A percentile compares a stretch with the other conserved stretches of the same genome.
phyloP scores from a whole-genome alignment of 495 filamentous ascomycete genomes.

The Aspergillus avenaceus region DNA sequence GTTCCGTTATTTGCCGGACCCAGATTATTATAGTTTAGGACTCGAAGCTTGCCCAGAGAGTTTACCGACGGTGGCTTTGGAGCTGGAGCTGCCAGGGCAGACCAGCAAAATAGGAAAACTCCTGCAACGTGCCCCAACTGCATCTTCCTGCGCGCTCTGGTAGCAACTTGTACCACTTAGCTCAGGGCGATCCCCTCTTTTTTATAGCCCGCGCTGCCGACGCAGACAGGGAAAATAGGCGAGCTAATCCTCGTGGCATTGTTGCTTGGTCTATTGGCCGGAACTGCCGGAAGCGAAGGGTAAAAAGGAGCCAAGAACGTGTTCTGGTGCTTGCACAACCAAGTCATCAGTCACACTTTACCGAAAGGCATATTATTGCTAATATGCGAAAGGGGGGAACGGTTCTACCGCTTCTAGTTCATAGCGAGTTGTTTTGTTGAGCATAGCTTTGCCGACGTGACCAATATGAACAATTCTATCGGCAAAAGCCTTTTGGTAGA shows the following conservation, averaged over 20 bases:
- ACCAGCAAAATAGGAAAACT: not conserved
- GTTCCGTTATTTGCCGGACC: conserved; percentile 27
- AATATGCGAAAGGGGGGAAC: no score
- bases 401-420: no score
- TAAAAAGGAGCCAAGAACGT: not conserved
- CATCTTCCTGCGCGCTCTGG: not conserved
- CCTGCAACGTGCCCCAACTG: not conserved
- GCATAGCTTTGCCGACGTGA: not conserved
- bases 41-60: conserved; percentile 19
- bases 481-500: not conserved
- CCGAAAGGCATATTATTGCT: no score
- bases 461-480: not conserved
- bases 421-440: no score
- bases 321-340: not conserved
- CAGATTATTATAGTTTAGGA: conserved; percentile 28
- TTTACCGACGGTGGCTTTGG: conserved; percentile 1
- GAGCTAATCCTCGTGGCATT: no score
- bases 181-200: not conserved
- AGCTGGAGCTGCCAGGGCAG: conserved; percentile 11
- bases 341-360: not conserved
- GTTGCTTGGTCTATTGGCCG: no score
- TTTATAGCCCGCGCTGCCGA: not conserved
- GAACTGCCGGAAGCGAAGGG: not conserved
- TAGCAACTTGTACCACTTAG: not conserved
- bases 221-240: no score